These are phyloP conservation scores for Fusarium tjaetaba DNA, from an alignment of 2,329 filamentous ascomycete species.

Conservation along the genomic window DNA sequence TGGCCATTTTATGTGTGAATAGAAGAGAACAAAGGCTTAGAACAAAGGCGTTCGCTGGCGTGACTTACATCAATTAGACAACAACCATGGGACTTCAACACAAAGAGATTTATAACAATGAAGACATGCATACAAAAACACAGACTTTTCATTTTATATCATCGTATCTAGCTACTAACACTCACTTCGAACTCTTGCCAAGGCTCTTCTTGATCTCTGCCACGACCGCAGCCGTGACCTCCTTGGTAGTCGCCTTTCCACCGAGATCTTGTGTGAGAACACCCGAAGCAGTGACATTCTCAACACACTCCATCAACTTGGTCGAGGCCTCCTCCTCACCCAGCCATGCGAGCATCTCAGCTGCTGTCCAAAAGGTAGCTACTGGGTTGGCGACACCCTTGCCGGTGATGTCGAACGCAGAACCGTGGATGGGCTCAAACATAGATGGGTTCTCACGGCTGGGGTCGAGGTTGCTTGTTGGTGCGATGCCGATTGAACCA, in stretches of 20 bases:
- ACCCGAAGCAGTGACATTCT: conserved; percentile 62
- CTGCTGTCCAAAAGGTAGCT: conserved; percentile 67
- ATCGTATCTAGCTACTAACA: background rate
- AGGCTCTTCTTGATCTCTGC: conserved; percentile 35
- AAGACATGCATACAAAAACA: background rate
- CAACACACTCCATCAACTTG: conserved; percentile 61
- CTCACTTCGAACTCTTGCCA: conserved; percentile 4
- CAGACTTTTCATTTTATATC: background rate
- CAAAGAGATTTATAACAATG: background rate
- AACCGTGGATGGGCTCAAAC: conserved; percentile 71
- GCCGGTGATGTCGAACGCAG: conserved; percentile 67
- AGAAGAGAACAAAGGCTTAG: background rate
- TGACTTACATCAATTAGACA: background rate
- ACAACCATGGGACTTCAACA: background rate
- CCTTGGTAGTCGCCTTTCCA: conserved; percentile 53
- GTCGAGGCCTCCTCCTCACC: conserved; percentile 62
- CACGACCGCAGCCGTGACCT: conserved; percentile 49
- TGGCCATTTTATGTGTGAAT: too few relatives aligned
- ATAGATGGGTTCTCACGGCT: conserved; percentile 62
- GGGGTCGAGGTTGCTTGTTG: conserved; percentile 75
- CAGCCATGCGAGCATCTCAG: conserved; percentile 67
- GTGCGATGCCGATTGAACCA: conserved; percentile 77
- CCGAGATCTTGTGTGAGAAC: conserved; percentile 65
- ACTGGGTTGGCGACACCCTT: conserved; percentile 67
- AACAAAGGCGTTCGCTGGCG: background rate